These are phyloP conservation scores for Pichia cactophila DNA, from an alignment of 1,139 yeast genomes.

Conservation along the genomic window DNA sequence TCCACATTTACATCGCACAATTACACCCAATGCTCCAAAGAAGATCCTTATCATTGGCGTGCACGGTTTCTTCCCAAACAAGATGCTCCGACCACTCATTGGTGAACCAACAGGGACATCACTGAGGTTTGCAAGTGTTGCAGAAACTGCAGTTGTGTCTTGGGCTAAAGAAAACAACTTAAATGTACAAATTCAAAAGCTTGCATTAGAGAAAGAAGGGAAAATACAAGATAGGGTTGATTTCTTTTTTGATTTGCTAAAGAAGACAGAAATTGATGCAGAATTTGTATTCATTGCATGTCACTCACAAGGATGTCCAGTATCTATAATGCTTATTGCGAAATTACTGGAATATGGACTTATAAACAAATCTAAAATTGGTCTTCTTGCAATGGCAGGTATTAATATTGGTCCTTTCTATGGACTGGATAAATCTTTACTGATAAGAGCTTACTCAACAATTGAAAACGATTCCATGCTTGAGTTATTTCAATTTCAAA, in stretches of 20 bases:
- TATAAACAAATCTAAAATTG: conserved; percentile 49
- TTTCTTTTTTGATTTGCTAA: conserved; percentile 64
- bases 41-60: conserved; percentile 80
- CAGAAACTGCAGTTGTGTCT: conserved; percentile 64
- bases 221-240: conserved; percentile 79
- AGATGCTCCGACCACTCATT: conserved; percentile 72
- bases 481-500: conserved; percentile 84
- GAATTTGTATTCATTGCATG: conserved; percentile 86
- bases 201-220: conserved; percentile 91
- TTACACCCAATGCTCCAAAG: conserved; percentile 25
- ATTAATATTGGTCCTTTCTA: conserved; percentile 88
- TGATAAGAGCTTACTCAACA: conserved; percentile 82
- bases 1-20: conserved; percentile 26
- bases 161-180: conserved; percentile 60
- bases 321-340: conserved; percentile 70
- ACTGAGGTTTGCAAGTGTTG: conserved; percentile 76
- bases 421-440: conserved; percentile 76
- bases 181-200: conserved; percentile 66
- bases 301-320: conserved; percentile 96
- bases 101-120: conserved; percentile 96
- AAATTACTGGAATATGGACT: conserved; percentile 64
- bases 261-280: conserved; percentile 61
- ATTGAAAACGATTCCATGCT: conserved; percentile 80
- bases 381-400: conserved; percentile 91
- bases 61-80: conserved; percentile 91